Conservation (phyloP, 2,329 filamentous ascomycete species). For the Chaetomium olivaceum region DNA sequence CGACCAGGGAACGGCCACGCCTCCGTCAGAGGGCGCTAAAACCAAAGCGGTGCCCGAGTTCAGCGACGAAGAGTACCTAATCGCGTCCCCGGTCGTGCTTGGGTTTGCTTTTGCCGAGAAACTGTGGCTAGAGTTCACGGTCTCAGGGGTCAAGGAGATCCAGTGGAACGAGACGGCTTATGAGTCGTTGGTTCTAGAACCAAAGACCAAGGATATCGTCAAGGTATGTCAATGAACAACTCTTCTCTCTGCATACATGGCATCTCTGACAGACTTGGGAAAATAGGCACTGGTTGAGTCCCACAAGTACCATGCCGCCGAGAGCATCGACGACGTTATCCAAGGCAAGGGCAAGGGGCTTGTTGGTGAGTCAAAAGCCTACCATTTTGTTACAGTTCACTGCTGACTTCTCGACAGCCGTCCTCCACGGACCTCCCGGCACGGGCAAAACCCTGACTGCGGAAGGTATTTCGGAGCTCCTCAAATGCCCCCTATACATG, state of each 20-base stretch:
- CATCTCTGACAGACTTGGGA: background rate
- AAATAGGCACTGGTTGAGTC: slow-evolving; percentile 71
- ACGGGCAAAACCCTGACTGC: slow-evolving; percentile 89
- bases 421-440: slow-evolving; percentile 82
- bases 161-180: slow-evolving; percentile 84
- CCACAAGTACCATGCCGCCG: slow-evolving; percentile 77
- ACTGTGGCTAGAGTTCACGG: slow-evolving; percentile 83
- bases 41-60: slow-evolving; percentile 54
- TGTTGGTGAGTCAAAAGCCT: slow-evolving; percentile 52
- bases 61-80: slow-evolving; percentile 79
- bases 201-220: slow-evolving; percentile 65
- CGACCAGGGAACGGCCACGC: slow-evolving; percentile 19
- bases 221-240: slow-evolving; percentile 44
- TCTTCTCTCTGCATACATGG: background rate
- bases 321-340: slow-evolving; percentile 81
- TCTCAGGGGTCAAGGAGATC: slow-evolving; percentile 77
- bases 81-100: slow-evolving; percentile 80
- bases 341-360: slow-evolving; percentile 85
- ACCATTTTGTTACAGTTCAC: background rate
- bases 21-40: slow-evolving; percentile 26
- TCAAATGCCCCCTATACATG: slow-evolving; percentile 80
- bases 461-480: slow-evolving; percentile 80
- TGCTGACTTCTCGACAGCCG: slow-evolving; percentile 44
- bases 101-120: slow-evolving; percentile 89
- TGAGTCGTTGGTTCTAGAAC: slow-evolving; percentile 72